A percentile compares a stretch with the other conserved stretches of the same genome.
These are phyloP conservation scores for Daedaleopsis nitida DNA, from an alignment of 768 basidiomycete species.

Conservation along the genomic window DNA sequence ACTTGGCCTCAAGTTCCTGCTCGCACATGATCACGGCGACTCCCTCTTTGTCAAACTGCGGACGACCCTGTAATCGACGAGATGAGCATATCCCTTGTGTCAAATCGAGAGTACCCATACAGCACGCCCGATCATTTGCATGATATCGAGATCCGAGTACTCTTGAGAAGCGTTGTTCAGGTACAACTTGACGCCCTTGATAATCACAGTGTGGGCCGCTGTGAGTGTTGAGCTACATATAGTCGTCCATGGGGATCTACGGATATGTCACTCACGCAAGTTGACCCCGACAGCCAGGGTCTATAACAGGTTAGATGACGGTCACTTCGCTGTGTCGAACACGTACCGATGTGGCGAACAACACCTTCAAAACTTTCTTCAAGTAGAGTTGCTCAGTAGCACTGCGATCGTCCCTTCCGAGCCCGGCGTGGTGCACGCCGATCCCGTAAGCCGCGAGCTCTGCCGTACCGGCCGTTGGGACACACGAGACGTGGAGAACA, in stretches of 20 bases:
- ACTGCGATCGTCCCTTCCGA: constrained; percentile 71
- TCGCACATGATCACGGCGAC: constrained; percentile 85
- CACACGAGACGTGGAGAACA: neutral
- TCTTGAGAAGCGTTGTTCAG: constrained; percentile 70
- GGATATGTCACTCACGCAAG: constrained; percentile 59
- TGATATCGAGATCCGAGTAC: constrained; percentile 89
- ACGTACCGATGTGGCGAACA: constrained; percentile 84
- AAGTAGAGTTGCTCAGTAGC: constrained; percentile 74
- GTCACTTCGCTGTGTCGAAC: neutral
- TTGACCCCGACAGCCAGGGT: constrained; percentile 97
- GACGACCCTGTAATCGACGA: constrained; percentile 60
- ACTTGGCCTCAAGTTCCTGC: constrained; percentile 68
- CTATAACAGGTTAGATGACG: constrained; percentile 38
- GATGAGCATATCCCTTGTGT: neutral
- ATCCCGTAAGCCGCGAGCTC: constrained; percentile 75
- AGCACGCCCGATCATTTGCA: constrained; percentile 97
- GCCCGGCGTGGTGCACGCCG: constrained; percentile 91
- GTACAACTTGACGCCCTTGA: constrained; percentile 87
- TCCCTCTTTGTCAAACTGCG: constrained; percentile 90
- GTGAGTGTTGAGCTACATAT: constrained; percentile 1
- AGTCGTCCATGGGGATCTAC: neutral
- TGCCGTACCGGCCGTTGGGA: constrained; percentile 24
- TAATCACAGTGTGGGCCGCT: constrained; percentile 93
- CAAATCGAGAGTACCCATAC: constrained; percentile 37
- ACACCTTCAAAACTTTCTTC: constrained; percentile 59